Base-by-base conservation (phyloP, 805 yeast genomes). In the Candida nitratophila region DNA sequence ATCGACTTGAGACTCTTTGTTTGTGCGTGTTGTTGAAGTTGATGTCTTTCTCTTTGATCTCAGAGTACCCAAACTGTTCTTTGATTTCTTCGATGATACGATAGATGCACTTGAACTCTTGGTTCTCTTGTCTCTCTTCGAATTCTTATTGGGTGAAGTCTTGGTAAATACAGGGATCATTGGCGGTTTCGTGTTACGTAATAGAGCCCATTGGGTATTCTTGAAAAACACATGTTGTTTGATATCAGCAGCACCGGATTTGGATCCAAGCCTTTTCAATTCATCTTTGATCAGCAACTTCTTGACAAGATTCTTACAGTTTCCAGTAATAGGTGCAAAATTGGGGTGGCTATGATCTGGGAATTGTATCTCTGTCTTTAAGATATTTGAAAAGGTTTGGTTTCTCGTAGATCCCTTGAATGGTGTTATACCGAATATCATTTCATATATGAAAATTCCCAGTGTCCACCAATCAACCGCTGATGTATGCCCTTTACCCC, bases 391-490 rank as follows among this genome's bases (percentile, higher is more conserved):
- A 60, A 93, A 93, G 0, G 99, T 93, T 52, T 82, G 82, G 56
- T 89, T 89, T 37, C 98, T 74, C 51, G 83, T 88, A 31, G 78
- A 70, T 7, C 99, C 99, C 66, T 93, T 93, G 67, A 91, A 93
- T 2, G 99, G 99, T 0, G 99, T 93, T 9, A 88, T 85, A 1
- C 98, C 98, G 63, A 79, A 90, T 20, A 93, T 67, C 99, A 93
- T 93, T 60, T 93, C 99, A 63, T 80, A 95, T 21, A 89, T 70
- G 55, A 93, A 73, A 19, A 93, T 89, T 3, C 99, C 99, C 51
- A 93, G 69, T 0, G 99, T 93, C 99, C 99, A 93, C 99, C 99
- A 93, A 63, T 93, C 99, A 16, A 93, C 99, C 0, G 98, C 96
- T 8, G 91, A 83, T 1, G 98, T 91, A 56, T 93, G 99, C 2